Evolutionary conservation across 1,284 basidiomycete species (phyloP).

Genomic region (Sanghuangporus sanghuang): DNA sequence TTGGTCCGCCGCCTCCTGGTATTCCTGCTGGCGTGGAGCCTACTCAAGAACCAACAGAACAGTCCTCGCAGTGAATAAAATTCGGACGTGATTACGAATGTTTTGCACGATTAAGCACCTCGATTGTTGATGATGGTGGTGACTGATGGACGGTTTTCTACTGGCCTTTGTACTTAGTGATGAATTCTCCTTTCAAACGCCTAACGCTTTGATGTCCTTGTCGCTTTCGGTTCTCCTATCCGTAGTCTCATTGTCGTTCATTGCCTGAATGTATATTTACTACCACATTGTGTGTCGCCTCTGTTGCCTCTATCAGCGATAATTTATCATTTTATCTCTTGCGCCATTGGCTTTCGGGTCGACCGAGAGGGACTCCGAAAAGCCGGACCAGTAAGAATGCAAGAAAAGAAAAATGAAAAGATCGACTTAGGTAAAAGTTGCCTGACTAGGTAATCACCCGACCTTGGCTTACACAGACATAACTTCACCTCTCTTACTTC

Average conservation of each 20-base stretch:
- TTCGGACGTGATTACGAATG: background rate
- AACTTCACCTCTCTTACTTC: background rate
- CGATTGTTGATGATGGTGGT: background rate
- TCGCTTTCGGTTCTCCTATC: background rate
- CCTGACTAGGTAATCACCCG: constrained; percentile 8
- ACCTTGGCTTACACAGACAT: background rate
- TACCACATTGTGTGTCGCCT: background rate
- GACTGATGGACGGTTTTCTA: background rate
- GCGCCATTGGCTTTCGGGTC: background rate
- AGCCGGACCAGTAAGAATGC: constrained; percentile 7
- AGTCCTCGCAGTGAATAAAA: background rate
- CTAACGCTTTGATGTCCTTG: background rate
- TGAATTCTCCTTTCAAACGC: background rate
- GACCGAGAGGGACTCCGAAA: constrained; percentile 6
- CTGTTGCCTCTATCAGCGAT: background rate
- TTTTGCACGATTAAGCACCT: background rate
- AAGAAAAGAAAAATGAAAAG: background rate
- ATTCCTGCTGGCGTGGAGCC: constrained; percentile 22
- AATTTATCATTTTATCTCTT: constrained; percentile 3
- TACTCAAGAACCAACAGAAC: constrained; percentile 26
- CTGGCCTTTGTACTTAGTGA: background rate
- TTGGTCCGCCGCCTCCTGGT: constrained; percentile 28
- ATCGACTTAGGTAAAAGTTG: background rate
- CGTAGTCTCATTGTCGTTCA: background rate
- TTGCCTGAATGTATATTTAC: background rate